Conservation (phyloP, 2,329 filamentous ascomycete genomes). For the Arthroderma sp. region DNA sequence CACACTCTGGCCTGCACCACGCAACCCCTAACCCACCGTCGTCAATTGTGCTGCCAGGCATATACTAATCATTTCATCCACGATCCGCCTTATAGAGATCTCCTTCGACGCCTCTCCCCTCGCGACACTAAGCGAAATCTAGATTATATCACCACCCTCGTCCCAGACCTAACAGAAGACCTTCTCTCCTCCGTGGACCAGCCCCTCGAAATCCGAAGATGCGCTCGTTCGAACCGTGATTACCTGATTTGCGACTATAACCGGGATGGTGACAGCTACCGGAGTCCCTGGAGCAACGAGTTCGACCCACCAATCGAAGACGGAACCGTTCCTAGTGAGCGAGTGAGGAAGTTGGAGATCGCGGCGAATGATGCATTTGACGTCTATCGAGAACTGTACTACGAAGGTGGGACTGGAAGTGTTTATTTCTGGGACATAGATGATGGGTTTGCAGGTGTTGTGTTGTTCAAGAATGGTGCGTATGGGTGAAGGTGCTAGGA, state of each 20-base stretch:
- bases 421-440: constrained; percentile 99
- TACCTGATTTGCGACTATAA: constrained; percentile 99
- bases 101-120: constrained; percentile 92
- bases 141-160: constrained; percentile 72
- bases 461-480: constrained; percentile 85
- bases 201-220: constrained; percentile 73
- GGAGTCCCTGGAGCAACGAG: constrained; percentile 97
- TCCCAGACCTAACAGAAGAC: constrained; percentile 88
- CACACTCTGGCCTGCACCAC: constrained; percentile 1
- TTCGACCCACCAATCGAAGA: constrained; percentile 88
- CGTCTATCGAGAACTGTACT: constrained; percentile 82
- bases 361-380: constrained; percentile 93
- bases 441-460: constrained; percentile 92
- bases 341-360: constrained; percentile 86
- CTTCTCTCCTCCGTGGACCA: constrained; percentile 96
- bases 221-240: constrained; percentile 78
- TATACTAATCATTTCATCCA: too few species aligned
- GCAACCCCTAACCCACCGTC: too few species aligned
- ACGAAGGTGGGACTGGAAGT: constrained; percentile 88
- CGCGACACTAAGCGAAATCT: constrained; percentile 84
- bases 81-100: constrained; percentile 52
- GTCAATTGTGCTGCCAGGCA: too few species aligned
- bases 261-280: constrained; percentile 93
- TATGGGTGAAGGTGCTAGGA: constrained; percentile 9
- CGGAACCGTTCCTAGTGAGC: constrained; percentile 75